Evolutionary conservation across 179 eudicot species (phyloP), one percentile per base, ranked within the genome.

Genomic region (Silene coronaria): DNA sequence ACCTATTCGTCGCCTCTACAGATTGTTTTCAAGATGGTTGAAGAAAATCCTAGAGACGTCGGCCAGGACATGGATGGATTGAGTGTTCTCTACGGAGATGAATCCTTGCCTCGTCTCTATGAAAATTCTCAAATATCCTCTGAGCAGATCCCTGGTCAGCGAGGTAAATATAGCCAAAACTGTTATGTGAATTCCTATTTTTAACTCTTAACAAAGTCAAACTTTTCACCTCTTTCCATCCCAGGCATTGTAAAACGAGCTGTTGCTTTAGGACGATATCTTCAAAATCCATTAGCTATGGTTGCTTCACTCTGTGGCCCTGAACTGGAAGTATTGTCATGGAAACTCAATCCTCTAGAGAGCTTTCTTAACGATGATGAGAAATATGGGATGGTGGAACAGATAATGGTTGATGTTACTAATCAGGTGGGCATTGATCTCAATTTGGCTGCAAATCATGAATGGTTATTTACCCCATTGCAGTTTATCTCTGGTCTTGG

Each of bases 401-500:
- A 93, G 83, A 85, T 96, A 51, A 88, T 96, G 99, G 97, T 96
- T 66, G 99, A 96, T 87, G 93, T 87, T 69, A 88, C 97, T 51
- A 96, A 96, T 78, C 99, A 96, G 86, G 99, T 96, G 63, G 99
- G 99, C 69, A 80, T 96, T 74, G 99, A 96, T 75, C 83, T 96
- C 36, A 96, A 96, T 84, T 76, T 93, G 82, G 97, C 99, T 58
- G 85, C 86, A 75, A 89, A 91, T 75, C 99, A 96, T 85, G 99
- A 96, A 81, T 96, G 99, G 99, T 77, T 93, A 74, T 91, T 96
- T 87, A 86, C 93, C 42, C 96, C 99, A 10, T 76, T 96, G 75
- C 97, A 96, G 77, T 96, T 93, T 82, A 86, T 96, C 81, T 91
- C 99, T 73, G 99, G 99, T 74, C 97, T 96, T 67, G 99, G 99